Percentiles rank a stretch among this genome's conserved stretches.
These are phyloP conservation scores for Cutaneotrichosporon dermatis DNA, from an alignment of 1,284 basidiomycete genomes.

Conservation along the genomic window DNA sequence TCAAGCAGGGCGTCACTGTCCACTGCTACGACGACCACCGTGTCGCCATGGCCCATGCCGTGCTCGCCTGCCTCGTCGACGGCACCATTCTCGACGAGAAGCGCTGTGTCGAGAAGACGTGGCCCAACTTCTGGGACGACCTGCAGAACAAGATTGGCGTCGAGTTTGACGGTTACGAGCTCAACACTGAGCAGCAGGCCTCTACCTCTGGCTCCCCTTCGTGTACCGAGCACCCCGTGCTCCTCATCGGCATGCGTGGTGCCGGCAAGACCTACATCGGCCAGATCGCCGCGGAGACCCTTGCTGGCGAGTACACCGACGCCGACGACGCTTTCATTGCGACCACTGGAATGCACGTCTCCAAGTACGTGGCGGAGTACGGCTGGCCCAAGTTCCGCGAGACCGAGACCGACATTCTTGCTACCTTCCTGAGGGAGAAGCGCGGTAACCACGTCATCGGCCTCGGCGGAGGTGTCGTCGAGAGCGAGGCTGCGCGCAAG, in stretches of 20 bases:
- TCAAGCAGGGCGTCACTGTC: slow-evolving; percentile 68
- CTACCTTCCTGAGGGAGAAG: slow-evolving; percentile 59
- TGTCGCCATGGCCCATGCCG: slow-evolving; percentile 97
- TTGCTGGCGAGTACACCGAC: slow-evolving; percentile 78
- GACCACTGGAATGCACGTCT: slow-evolving; percentile 61
- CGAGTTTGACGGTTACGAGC: slow-evolving; percentile 75
- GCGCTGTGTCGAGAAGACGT: slow-evolving; percentile 98
- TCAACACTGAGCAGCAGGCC: slow-evolving; percentile 50
- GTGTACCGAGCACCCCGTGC: slow-evolving; percentile 56
- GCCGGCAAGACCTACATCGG: slow-evolving; percentile 93
- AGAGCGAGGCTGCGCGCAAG: slow-evolving; percentile 69
- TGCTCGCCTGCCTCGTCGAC: slow-evolving; percentile 69
- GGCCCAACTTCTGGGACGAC: slow-evolving; percentile 99
- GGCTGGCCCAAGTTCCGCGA: slow-evolving; percentile 74
- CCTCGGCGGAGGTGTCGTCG: slow-evolving; percentile 93
- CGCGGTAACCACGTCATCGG: slow-evolving; percentile 69
- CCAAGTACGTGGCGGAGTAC: slow-evolving; percentile 69
- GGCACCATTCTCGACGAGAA: slow-evolving; percentile 89
- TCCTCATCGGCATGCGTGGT: slow-evolving; percentile 94
- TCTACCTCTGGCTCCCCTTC: slow-evolving; percentile 49
- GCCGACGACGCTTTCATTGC: slow-evolving; percentile 77
- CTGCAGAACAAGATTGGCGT: slow-evolving; percentile 92
- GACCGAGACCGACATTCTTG: slow-evolving; percentile 59
- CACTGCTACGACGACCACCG: slow-evolving; percentile 98
- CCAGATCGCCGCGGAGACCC: slow-evolving; percentile 65